Evolutionary conservation across 352 stramenopile genomes (phyloP).

Genomic region (Globisporangium iwayamae): DNA sequence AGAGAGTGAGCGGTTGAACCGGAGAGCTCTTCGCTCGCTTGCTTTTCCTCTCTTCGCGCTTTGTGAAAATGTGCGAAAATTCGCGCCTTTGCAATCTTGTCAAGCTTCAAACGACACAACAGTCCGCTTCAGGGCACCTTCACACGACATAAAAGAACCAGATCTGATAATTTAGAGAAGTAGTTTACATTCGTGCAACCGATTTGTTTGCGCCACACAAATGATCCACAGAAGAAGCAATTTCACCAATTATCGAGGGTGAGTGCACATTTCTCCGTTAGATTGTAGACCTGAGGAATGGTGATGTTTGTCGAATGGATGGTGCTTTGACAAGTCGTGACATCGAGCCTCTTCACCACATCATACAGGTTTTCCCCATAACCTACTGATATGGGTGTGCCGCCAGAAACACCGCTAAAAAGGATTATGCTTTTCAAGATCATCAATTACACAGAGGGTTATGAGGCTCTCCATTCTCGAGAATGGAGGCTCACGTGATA

Average conservation of each 20-base stretch:
- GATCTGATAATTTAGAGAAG: constrained; percentile 1
- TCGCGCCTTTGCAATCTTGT: constrained; percentile 11
- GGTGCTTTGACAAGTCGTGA: too few relatives aligned
- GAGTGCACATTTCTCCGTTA: background rate
- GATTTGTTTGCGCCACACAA: too few relatives aligned
- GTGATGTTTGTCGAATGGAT: too few relatives aligned
- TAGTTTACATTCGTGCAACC: background rate
- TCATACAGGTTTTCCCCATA: too few relatives aligned
- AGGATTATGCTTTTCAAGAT: too few relatives aligned
- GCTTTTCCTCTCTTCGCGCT: background rate
- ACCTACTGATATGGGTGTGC: too few relatives aligned
- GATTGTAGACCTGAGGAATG: too few relatives aligned
- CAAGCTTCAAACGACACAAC: constrained; percentile 10
- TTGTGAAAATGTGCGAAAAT: constrained; percentile 10
- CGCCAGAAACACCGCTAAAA: too few relatives aligned
- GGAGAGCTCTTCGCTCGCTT: background rate
- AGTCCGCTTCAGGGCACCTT: constrained; percentile 3
- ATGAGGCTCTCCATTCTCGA: background rate
- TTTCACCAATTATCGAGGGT: background rate
- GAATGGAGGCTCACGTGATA: background rate
- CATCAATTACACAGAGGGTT: too few relatives aligned
- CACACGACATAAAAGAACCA: background rate
- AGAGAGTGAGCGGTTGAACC: background rate
- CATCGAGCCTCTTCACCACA: too few relatives aligned
- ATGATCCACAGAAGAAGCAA: too few relatives aligned